These are phyloP conservation scores for Pugionium dolabratum DNA, from an alignment of 345 rosid genomes.

Conservation along the genomic window DNA sequence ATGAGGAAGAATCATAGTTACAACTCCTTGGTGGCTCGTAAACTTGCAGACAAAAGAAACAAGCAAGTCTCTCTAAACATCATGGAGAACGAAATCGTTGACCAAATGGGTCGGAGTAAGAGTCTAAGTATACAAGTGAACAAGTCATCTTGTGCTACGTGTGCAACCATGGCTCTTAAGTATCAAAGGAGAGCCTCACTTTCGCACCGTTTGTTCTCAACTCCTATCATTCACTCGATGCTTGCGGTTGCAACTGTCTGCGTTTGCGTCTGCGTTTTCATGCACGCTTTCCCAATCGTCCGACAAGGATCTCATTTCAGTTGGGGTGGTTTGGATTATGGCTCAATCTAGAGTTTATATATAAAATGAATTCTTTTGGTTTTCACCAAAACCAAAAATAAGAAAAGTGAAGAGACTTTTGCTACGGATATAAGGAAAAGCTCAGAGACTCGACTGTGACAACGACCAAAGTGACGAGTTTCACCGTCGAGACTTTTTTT, in stretches of 20 bases:
- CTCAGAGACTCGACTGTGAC: constrained; percentile 35
- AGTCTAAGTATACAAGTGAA: constrained; percentile 29
- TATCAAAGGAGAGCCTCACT: constrained; percentile 48
- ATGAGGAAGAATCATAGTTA: constrained; percentile 67
- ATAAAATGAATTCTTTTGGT: constrained; percentile 31
- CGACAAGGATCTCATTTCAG: constrained; percentile 65
- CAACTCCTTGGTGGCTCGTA: constrained; percentile 63
- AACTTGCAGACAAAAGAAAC: constrained; percentile 66
- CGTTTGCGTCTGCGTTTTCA: constrained; percentile 84
- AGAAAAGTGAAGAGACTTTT: constrained; percentile 18
- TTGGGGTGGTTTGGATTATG: constrained; percentile 78
- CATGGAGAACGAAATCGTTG: constrained; percentile 47
- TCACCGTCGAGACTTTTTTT: constrained; percentile 16
- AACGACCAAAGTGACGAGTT: constrained; percentile 19
- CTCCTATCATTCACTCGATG: constrained; percentile 77
- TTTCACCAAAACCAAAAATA: background rate
- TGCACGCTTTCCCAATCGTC: constrained; percentile 65
- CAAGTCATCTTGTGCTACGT: constrained; percentile 54
- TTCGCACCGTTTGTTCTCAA: constrained; percentile 66
- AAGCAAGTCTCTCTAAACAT: constrained; percentile 69
- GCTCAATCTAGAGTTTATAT: constrained; percentile 54
- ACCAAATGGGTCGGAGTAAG: constrained; percentile 35
- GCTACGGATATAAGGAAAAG: constrained; percentile 1
- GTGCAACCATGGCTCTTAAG: constrained; percentile 58
- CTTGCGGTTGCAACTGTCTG: constrained; percentile 89